These are phyloP conservation scores for Coleophoma eucalyptorum DNA, from an alignment of 2,329 filamentous ascomycete genomes.

Conservation along the genomic window DNA sequence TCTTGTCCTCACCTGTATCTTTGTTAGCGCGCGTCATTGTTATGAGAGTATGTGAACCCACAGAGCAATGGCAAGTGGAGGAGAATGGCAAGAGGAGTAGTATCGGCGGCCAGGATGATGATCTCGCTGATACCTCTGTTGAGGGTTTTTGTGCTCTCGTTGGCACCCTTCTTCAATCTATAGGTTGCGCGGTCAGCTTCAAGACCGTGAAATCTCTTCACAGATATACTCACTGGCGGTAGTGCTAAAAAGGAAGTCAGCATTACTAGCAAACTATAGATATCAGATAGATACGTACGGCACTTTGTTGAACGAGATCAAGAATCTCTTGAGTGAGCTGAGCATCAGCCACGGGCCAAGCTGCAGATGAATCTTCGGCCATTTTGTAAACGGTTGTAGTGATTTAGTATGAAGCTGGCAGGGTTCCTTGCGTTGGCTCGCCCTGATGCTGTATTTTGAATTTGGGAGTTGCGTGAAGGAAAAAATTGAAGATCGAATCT, in stretches of 20 bases:
- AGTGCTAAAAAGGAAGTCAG: too few species aligned
- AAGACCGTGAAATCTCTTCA: too few species aligned
- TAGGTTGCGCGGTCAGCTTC: slow-evolving; percentile 45
- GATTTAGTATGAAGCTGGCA: slow-evolving; percentile 25
- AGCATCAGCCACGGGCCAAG: slow-evolving; percentile 70
- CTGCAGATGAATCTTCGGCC: slow-evolving; percentile 35
- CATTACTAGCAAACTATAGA: too few species aligned
- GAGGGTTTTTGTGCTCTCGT: slow-evolving; percentile 58
- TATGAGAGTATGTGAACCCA: too few species aligned
- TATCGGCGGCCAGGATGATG: slow-evolving; percentile 86
- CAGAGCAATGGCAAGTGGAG: slow-evolving; percentile 80
- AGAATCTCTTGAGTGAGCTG: slow-evolving; percentile 74
- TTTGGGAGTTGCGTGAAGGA: slow-evolving; percentile 1
- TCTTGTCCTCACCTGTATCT: slow-evolving; percentile 21
- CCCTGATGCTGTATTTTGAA: slow-evolving; percentile 35
- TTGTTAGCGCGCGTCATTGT: too few species aligned
- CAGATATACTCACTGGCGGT: too few species aligned
- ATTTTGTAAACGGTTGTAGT: slow-evolving; percentile 16
- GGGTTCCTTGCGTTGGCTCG: slow-evolving; percentile 62
- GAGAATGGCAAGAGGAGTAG: slow-evolving; percentile 80
- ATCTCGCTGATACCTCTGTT: slow-evolving; percentile 90
- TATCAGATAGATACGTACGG: too few species aligned
- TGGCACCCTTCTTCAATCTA: slow-evolving; percentile 86
- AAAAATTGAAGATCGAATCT: neutral
- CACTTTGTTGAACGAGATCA: slow-evolving; percentile 62